Percentiles rank a stretch among this genome's conserved stretches.
These are phyloP conservation scores for Arthrobotrys megalospora DNA, from an alignment of 2,329 filamentous ascomycete species.

Conservation along the genomic window DNA sequence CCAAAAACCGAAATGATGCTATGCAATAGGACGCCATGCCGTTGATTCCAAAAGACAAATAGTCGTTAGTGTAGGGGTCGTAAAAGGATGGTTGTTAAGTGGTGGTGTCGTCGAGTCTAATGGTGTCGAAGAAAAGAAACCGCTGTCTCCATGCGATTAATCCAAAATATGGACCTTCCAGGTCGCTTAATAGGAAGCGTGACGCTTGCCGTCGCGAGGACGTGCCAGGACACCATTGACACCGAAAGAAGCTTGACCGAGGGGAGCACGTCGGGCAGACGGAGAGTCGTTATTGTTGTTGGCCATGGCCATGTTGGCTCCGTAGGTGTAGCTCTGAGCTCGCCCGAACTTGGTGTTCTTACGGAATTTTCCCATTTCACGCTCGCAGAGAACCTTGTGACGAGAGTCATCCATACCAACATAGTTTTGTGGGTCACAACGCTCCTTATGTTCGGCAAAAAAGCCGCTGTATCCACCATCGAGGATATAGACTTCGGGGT, in stretches of 20 bases:
- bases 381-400: constrained; percentile 92
- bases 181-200: constrained; percentile 47
- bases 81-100: constrained; percentile 10
- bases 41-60: constrained; percentile 57
- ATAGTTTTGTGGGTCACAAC: constrained; percentile 95
- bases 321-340: constrained; percentile 96
- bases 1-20: constrained; percentile 57
- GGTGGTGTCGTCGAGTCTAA: not conserved
- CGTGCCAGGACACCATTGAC: constrained; percentile 45
- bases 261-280: constrained; percentile 42
- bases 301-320: constrained; percentile 66
- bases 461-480: constrained; percentile 97
- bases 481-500: constrained; percentile 96
- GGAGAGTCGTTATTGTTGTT: constrained; percentile 51
- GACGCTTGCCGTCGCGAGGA: constrained; percentile 45
- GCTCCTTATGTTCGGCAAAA: constrained; percentile 81
- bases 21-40: constrained; percentile 59
- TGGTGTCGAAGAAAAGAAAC: constrained; percentile 6
- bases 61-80: constrained; percentile 39
- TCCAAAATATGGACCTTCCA: not conserved
- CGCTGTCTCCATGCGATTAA: not conserved
- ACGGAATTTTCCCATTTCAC: constrained; percentile 92
- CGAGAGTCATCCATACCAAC: constrained; percentile 96
- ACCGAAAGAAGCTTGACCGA: constrained; percentile 45
- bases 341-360: constrained; percentile 85